Evolutionary conservation across 2,329 filamentous ascomycete genomes (phyloP), one percentile per base, ranked within the genome.

Genomic region (Metarhizium brunneum): DNA sequence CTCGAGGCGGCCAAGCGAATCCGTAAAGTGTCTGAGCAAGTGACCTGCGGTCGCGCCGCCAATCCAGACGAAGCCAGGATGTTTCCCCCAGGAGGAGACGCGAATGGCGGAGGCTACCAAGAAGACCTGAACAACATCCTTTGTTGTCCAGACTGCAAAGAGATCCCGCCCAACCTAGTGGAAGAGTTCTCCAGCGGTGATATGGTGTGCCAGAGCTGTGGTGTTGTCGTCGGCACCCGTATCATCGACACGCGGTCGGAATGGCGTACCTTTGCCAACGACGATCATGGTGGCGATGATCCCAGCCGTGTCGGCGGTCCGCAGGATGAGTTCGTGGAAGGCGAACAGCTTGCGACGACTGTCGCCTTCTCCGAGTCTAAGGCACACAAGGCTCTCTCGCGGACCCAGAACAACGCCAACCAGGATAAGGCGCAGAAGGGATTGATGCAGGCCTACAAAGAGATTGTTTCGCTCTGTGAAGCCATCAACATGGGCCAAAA

Each of bases 251-350:
- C 90, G 58, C 88, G 95, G 59, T 96, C 91, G 50, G 94, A 99
- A 75, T 99, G 94, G 94, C 90, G 94, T 69, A 99, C 94, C 1
- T 99, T 99, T 74, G 91, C 92, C 68, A 97, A 97, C 69, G 94
- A 99, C 67, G 95, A 99, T 69, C 90, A 96, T 71, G 90, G 90
- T 66, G 92, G 89, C 66, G 95, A 97, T 64, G 94, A 99, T 63
- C 94, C 95, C 4, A 96, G 91, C 57, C 94, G 94, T 90, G 92
- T 99, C 61, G 94, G 94, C 76, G 94, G 97, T 64, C 89, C 88
- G 6, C 86, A 87, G 58, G 96, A 97, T 67, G 87, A 90, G 54
- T 84, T 99, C 47, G 81, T 96, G 56, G 91, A 95, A 66, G 92
- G 91, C 56, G 87, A 90, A 61, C 91, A 96, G 73, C 84, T 96